Conservation (phyloP, 1,284 basidiomycete genomes). For the Mycosarcoma maydis region DNA sequence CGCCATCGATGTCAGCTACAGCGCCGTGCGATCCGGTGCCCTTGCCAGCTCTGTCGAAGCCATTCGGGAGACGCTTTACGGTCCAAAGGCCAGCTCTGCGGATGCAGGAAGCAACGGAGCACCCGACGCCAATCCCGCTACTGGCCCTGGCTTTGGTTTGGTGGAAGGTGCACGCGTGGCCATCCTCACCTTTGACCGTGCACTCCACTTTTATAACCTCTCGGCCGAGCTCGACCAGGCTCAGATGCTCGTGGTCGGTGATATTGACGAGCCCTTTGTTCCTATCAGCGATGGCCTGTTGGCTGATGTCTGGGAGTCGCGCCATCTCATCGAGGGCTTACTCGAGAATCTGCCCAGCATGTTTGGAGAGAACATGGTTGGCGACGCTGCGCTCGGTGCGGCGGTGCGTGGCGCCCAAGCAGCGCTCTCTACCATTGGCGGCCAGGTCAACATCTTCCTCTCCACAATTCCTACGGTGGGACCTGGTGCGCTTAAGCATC, state of each 20-base stretch:
- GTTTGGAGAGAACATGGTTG: constrained; percentile 72
- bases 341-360: constrained; percentile 77
- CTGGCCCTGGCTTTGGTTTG: constrained; percentile 61
- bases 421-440: constrained; percentile 81
- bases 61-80: constrained; percentile 77
- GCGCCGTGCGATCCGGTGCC: constrained; percentile 79
- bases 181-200: constrained; percentile 84
- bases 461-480: constrained; percentile 82
- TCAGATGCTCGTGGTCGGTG: constrained; percentile 84
- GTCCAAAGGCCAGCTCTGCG: constrained; percentile 43
- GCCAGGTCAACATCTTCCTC: constrained; percentile 85
- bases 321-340: constrained; percentile 74
- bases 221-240: constrained; percentile 75
- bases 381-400: constrained; percentile 80
- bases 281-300: constrained; percentile 82
- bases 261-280: constrained; percentile 89
- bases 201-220: constrained; percentile 89
- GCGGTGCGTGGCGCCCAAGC: constrained; percentile 74
- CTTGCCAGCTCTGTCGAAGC: constrained; percentile 77
- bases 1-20: constrained; percentile 83
- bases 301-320: constrained; percentile 79
- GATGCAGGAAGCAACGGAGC: constrained; percentile 37
- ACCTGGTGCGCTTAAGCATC: constrained; percentile 74
- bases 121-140: constrained; percentile 27
- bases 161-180: constrained; percentile 69